Evolutionary conservation across 768 basidiomycete genomes (phyloP), one percentile per base, ranked within the genome.

Genomic region (Boletus edulis): DNA sequence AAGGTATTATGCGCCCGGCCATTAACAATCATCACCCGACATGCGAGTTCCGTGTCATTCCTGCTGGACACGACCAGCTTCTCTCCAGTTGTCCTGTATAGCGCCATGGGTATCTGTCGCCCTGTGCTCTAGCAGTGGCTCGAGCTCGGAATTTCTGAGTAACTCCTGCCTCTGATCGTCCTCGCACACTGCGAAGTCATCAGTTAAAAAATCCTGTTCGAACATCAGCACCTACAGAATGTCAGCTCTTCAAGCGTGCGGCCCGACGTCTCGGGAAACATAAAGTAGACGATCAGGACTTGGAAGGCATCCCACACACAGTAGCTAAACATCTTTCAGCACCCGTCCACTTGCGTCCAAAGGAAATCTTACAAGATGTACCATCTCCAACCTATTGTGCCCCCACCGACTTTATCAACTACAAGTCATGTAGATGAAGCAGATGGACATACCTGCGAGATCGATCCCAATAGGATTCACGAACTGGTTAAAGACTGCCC

Each of bases 261-360:
- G 3, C 64, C 57, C 1, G 63, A 59, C 6, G 63, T 62, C 34
- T 65, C 63, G 1, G 63, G 63, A 34, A 64, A 65, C 55, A 59
- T 11, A 35, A 53, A 1, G 53, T 64, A 62, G 35, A 64, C 41
- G 3, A 65, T 53, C 18, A 11, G 57, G 6, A 62, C 40, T 34
- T 65, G 20, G 13, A 59, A 65, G 0, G 57, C 51, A 3, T 32
- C 46, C 63, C 55, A 62, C 13, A 51, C 51, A 17, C 56, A 64
- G 17, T 59, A 65, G 7, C 63, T 65, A 12, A 24, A 3, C 5
- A 2, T n/a, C 7, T 5, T 34, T 63, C 38, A 54, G 41, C 20
- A 9, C 46, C 3, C 2, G 14, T 5, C 1, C 15, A 10, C 24
- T 8, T 3, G 3, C 0, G 11, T 32, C 6, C 9, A 31, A 14